These are phyloP conservation scores for Arthromyces matolae DNA, from an alignment of 768 basidiomycete genomes.

Conservation along the genomic window DNA sequence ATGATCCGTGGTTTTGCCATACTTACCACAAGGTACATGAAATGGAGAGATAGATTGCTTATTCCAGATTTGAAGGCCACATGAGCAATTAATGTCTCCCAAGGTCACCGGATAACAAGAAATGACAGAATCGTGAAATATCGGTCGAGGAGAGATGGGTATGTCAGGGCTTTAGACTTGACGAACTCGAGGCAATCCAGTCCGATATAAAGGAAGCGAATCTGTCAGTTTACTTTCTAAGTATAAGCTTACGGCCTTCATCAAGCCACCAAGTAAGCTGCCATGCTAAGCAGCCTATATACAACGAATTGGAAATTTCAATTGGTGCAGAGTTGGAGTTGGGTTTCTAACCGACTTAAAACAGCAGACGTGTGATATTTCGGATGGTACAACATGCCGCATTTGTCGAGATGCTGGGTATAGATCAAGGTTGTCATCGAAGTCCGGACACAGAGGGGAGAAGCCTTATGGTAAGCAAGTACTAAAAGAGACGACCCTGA, in stretches of 20 bases:
- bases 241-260: constrained; percentile 3
- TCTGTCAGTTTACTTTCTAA: neutral
- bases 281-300: too few relatives aligned
- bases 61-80: constrained; percentile 1
- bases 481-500: constrained; percentile 24
- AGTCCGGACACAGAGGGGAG: constrained; percentile 14
- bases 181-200: constrained; percentile 4
- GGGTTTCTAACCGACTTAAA: too few relatives aligned
- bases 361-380: constrained; percentile 18
- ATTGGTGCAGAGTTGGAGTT: constrained; percentile 3
- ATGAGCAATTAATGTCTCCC: neutral
- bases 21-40: constrained; percentile 22
- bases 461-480: constrained; percentile 16
- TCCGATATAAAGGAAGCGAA: constrained; percentile 7
- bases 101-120: constrained; percentile 6
- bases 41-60: constrained; percentile 3
- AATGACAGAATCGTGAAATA: constrained; percentile 4
- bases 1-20: constrained; percentile 33
- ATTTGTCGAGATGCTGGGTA: constrained; percentile 20
- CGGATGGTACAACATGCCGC: constrained; percentile 8
- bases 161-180: too few relatives aligned
- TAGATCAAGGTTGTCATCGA: constrained; percentile 31
- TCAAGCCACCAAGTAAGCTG: constrained; percentile 1
- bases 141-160: too few relatives aligned
- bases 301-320: too few relatives aligned